These are phyloP conservation scores for Stramenopiles sp. DNA, from an alignment of 352 stramenopile genomes.

Conservation along the genomic window DNA sequence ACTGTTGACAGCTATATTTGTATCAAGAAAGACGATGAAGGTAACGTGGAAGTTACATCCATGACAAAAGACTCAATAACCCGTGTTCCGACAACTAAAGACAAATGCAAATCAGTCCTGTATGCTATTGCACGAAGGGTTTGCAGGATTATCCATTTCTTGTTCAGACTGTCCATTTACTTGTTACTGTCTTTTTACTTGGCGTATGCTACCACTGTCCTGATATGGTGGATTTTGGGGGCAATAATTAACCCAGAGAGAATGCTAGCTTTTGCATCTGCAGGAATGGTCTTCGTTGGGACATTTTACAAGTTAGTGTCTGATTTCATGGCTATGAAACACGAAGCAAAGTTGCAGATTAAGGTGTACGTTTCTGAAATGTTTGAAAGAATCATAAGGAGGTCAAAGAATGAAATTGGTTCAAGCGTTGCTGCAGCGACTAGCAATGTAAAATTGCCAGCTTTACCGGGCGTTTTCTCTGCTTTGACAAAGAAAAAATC, in stretches of 20 bases:
- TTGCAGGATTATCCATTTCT: conserved; percentile 3
- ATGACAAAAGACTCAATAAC: no score
- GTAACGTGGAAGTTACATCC: no score
- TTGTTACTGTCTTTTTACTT: background rate
- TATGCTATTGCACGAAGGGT: no score
- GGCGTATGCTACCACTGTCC: background rate
- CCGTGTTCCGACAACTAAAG: no score
- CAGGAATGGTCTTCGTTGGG: background rate
- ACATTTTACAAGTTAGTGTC: background rate
- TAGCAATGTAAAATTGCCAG: no score
- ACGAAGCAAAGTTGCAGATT: background rate
- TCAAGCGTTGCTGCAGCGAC: no score
- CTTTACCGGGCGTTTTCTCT: background rate
- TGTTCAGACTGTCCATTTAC: background rate
- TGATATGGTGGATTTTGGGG: background rate
- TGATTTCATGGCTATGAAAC: background rate
- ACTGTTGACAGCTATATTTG: no score
- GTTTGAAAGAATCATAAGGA: background rate
- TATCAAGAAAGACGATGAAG: no score
- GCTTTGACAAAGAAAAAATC: background rate
- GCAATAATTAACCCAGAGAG: background rate
- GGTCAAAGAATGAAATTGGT: no score
- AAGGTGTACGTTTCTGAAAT: background rate
- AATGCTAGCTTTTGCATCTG: background rate
- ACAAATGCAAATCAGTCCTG: no score